phyloP scores from a whole-genome alignment of 371 early-diverging fungal genomes.

The Mortierella sp. region DNA sequence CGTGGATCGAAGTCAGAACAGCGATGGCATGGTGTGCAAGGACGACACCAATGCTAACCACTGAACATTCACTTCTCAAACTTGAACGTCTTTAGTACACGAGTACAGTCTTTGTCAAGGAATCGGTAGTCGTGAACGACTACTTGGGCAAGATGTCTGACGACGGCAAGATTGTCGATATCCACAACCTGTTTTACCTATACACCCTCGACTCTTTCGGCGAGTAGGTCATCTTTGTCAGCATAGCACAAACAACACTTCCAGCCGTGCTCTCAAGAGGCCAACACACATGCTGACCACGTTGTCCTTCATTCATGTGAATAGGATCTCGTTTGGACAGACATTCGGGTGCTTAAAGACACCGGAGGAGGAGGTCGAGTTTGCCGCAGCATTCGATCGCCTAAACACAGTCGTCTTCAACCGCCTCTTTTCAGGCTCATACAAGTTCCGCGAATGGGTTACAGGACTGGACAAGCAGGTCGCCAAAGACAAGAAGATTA shows the following conservation, averaged over 20 bases:
- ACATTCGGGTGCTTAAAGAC: slow-evolving; percentile 41
- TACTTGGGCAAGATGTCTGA: slow-evolving; percentile 58
- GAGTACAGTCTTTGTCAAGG: slow-evolving; percentile 62
- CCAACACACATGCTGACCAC: not conserved
- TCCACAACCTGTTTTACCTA: slow-evolving; percentile 71
- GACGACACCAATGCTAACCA: not conserved
- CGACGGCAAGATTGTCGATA: slow-evolving; percentile 60
- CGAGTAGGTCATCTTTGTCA: slow-evolving; percentile 42
- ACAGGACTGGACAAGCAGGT: slow-evolving; percentile 35
- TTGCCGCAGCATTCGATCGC: slow-evolving; percentile 55
- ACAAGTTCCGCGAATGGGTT: slow-evolving; percentile 39
- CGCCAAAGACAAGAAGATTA: slow-evolving; percentile 33
- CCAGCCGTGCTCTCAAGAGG: not conserved
- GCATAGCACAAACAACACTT: not conserved
- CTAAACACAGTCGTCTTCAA: slow-evolving; percentile 48
- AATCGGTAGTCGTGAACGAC: slow-evolving; percentile 38
- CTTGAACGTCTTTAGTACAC: slow-evolving; percentile 5
- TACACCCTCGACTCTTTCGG: slow-evolving; percentile 75
- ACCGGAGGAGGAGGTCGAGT: slow-evolving; percentile 45
- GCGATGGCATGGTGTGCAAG: not conserved
- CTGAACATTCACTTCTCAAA: not conserved
- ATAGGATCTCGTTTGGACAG: slow-evolving; percentile 47
- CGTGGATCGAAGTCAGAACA: not conserved
- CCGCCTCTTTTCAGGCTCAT: slow-evolving; percentile 36
- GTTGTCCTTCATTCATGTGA: not conserved